Evolutionary conservation across 768 basidiomycete genomes (phyloP), one percentile per base, ranked within the genome.

Genomic region (Trametopsis cervina): DNA sequence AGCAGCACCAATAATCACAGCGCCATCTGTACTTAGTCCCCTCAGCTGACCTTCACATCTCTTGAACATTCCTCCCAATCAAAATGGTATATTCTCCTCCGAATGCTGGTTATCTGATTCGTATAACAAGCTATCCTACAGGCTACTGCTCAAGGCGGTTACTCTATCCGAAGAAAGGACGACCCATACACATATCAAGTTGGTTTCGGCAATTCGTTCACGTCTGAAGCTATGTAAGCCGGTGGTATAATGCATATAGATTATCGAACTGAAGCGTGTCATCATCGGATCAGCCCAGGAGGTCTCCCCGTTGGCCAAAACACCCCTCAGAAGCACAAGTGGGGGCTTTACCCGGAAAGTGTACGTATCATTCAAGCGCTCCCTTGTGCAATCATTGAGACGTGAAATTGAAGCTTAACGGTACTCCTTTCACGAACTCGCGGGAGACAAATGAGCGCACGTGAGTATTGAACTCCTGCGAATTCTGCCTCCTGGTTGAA

Each of bases 301-400:
- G 69, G 70, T 3, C 71, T 85, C 0, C 83, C 82, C 0, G 45
- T 67, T 15, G 81, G 66, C 0, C 82, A 83, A 64, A 81, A 83
- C 56, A 74, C 62, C 47, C 81, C 81, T 0, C 81, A 83, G 65
- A 77, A 74, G 55, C 66, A 66, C 62, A 81, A 80, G 57, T 83
- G 81, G 59, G 79, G 74, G 46, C 63, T 84, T 4, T 84, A 83
- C 56, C 69, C 73, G 1, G 81, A 83, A 59, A 72, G 70, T 54
- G 79, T 80, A 46, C 50, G 72, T 66, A 0, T 4, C 23, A 10
- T 24, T 1, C 21, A n/a, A 21, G 21, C 11, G 9, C 25, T 22
- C 24, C 15, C 4, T n/a, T 11, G 11, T 21, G 3, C 29, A 23
- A 2, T 7, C 13, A 10, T 20, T 23, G 6, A 15, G 23, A 44